Evolutionary conservation across 192 early-diverging fungal species (phyloP), one percentile per base, ranked within the genome.

Genomic region (Coemansia sp.): DNA sequence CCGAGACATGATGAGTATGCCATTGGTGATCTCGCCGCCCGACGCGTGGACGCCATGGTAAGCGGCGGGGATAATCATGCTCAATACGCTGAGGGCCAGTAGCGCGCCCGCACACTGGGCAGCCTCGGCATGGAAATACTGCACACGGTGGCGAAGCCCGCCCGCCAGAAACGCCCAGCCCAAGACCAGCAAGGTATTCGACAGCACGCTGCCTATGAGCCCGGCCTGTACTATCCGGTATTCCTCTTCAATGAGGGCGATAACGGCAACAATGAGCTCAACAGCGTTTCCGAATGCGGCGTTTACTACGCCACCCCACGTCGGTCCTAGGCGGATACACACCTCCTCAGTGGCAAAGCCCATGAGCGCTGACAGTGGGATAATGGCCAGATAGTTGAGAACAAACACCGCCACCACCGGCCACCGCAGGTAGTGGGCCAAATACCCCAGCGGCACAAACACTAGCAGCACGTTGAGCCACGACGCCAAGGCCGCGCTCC

Each of bases 331-430:
- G 36, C 90, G 77, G 11, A 88, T 43, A 25, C 88, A 76, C 23
- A 95, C 69, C 56, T 98, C 92, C 62, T 98, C 95, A 6, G 94
- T 98, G 2, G 88, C 86, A 72, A 92, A 89, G 16, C 90, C 93
- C 37, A 98, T 85, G 57, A 98, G 81, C 77, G 92, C 90, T 9
- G 94, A 95, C 38, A 96, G 82, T 9, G 93, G 93, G 23, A 98
- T 80, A 64, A 96, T 92, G 23, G 93, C 93, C 45, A 93, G 65
- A 48, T 95, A 94, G 77, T 96, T 96, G 53, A 95, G 73, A 36
- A 89, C 53, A 78, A 98, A 98, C 16, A 85, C 74, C 16, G 82
- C 65, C 7, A 86, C 79, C 11, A 88, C 86, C 23, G 77, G 64
- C 93, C 92, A 95, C 11, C 70, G 41, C n/a, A 91, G 59, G 34